These are phyloP conservation scores for Colletotrichum viniferum DNA, from an alignment of 2,329 filamentous ascomycete genomes.

Conservation along the genomic window DNA sequence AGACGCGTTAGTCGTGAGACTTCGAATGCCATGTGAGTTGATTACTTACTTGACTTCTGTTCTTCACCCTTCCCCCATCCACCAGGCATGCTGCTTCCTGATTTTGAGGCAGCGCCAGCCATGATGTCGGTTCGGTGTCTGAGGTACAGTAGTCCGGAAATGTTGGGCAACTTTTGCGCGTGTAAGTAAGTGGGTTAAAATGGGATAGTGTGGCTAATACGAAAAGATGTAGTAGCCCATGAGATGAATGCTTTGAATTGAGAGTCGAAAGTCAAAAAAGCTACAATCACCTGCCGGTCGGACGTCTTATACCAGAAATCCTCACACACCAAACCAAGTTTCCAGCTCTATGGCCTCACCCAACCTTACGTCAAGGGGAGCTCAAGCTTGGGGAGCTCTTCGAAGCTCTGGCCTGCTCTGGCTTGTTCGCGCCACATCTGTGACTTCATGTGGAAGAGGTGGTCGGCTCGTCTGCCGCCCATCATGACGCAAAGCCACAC, in stretches of 20 bases:
- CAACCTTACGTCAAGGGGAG: slow-evolving; percentile 21
- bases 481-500: slow-evolving; percentile 27
- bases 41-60: slow-evolving; percentile 33
- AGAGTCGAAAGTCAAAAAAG: neutral
- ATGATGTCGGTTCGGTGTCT: slow-evolving; percentile 2
- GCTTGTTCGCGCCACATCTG: slow-evolving; percentile 21
- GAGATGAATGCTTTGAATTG: slow-evolving; percentile 16
- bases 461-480: neutral
- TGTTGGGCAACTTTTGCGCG: slow-evolving; percentile 20
- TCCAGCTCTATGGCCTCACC: neutral
- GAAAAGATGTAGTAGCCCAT: slow-evolving; percentile 10
- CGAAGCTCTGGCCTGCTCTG: slow-evolving; percentile 16
- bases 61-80: slow-evolving; percentile 34
- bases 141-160: neutral
- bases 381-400: slow-evolving; percentile 15
- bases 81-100: slow-evolving; percentile 26
- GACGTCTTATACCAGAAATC: slow-evolving; percentile 22
- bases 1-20: neutral
- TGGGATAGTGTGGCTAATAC: slow-evolving; percentile 2
- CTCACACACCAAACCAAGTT: slow-evolving; percentile 22
- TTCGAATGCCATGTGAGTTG: neutral
- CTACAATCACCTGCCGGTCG: neutral
- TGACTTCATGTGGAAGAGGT: slow-evolving; percentile 20
- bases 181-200: neutral
- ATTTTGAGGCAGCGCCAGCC: slow-evolving; percentile 19